phyloP scores from a whole-genome alignment of 805 yeast genomes.

The Ogataea nakhonphanomensis region DNA sequence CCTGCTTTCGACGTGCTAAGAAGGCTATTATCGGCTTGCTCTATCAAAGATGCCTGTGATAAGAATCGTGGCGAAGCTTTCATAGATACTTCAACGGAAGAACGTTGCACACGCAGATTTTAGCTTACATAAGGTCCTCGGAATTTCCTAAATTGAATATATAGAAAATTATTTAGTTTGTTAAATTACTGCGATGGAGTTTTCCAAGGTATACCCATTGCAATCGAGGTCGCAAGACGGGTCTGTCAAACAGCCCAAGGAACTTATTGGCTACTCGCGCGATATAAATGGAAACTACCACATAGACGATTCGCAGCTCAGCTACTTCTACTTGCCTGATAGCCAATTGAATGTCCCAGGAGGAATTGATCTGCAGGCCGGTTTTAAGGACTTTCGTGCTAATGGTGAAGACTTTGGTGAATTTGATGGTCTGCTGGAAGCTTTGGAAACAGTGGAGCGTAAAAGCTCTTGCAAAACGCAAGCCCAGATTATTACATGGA shows the following conservation, averaged over 20 bases:
- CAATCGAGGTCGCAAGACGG: slow-evolving; percentile 56
- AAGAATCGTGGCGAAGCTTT: no score
- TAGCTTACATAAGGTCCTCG: no score
- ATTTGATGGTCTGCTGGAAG: slow-evolving; percentile 54
- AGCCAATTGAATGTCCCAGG: slow-evolving; percentile 51
- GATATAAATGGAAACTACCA: slow-evolving; percentile 45
- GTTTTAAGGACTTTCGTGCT: slow-evolving; percentile 55
- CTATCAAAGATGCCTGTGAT: no score
- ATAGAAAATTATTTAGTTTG: slow-evolving; percentile 3
- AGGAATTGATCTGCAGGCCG: slow-evolving; percentile 59
- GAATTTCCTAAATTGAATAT: no score
- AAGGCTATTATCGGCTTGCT: no score
- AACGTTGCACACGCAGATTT: no score
- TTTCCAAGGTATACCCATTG: slow-evolving; percentile 33
- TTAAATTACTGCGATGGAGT: slow-evolving; percentile 4
- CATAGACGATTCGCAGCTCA: slow-evolving; percentile 51
- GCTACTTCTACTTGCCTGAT: slow-evolving; percentile 83
- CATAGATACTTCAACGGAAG: no score
- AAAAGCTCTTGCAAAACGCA: slow-evolving; percentile 42
- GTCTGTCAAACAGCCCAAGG: slow-evolving; percentile 82
- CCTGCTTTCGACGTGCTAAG: no score
- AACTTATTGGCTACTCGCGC: slow-evolving; percentile 65
- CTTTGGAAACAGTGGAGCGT: slow-evolving; percentile 56
- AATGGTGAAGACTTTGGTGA: slow-evolving; percentile 52
- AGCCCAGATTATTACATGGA: slow-evolving; percentile 72